Evolutionary conservation across 148 eudicot species (phyloP).

Genomic region (Chenopodium berlandieri): DNA sequence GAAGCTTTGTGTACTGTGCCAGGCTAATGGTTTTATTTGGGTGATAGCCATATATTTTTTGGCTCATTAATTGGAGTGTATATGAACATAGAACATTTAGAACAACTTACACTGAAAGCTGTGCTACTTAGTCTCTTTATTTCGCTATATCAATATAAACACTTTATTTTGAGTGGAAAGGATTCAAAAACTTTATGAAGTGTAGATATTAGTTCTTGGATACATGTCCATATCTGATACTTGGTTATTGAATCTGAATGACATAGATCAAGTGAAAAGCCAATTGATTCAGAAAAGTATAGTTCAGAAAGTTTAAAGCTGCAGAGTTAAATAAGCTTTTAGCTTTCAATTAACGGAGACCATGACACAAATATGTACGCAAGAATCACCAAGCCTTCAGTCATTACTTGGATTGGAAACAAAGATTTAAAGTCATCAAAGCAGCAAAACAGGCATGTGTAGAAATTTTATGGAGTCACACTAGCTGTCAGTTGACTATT

Average conservation of each 20-base stretch:
- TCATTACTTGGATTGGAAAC: neutral
- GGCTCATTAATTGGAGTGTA: neutral
- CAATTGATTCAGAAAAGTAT: neutral
- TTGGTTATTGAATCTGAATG: neutral
- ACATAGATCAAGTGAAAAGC: neutral
- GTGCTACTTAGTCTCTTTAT: neutral
- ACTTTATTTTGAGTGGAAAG: neutral
- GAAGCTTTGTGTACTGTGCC: neutral
- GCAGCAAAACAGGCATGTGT: neutral
- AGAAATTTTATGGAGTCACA: neutral
- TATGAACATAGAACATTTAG: neutral
- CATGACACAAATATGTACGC: neutral
- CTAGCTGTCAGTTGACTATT: neutral
- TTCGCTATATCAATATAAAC: neutral
- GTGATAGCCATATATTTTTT: neutral
- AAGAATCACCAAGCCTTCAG: neutral
- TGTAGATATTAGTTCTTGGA: neutral
- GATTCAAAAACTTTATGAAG: neutral
- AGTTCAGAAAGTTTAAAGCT: neutral
- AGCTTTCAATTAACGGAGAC: neutral
- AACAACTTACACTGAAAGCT: neutral
- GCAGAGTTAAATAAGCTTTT: neutral
- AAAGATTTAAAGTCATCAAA: neutral
- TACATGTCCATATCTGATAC: neutral
- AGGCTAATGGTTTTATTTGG: neutral